Evolutionary conservation across 2,329 filamentous ascomycete species (phyloP).

Genomic region (Pleoardoris graminearum): DNA sequence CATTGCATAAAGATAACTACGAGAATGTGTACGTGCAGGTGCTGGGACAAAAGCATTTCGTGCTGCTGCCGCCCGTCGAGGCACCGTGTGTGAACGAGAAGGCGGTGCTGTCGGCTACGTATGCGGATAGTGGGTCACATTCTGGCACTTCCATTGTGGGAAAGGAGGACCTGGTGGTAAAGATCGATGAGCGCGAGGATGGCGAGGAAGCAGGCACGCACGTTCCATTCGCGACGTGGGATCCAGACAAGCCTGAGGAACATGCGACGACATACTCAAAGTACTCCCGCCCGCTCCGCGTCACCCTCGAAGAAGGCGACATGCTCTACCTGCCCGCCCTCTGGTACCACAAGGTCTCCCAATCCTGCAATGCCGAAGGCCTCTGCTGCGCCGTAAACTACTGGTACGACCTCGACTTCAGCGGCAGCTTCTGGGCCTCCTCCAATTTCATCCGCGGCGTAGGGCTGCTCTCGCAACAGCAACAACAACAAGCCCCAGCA

Average conservation of each 20-base stretch:
- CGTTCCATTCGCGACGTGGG: constrained; percentile 74
- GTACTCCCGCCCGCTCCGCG: constrained; percentile 63
- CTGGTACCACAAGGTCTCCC: constrained; percentile 82
- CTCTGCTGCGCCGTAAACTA: constrained; percentile 82
- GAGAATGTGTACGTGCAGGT: constrained; percentile 84
- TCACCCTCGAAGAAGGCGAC: constrained; percentile 72
- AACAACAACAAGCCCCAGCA: neutral
- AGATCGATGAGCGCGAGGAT: constrained; percentile 43
- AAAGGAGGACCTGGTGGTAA: constrained; percentile 31
- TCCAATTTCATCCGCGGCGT: constrained; percentile 54
- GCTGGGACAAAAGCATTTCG: constrained; percentile 72
- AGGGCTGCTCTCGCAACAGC: constrained; percentile 24
- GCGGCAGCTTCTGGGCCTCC: constrained; percentile 67
- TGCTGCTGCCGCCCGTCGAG: constrained; percentile 71
- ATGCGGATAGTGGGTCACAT: constrained; percentile 41
- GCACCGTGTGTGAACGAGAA: constrained; percentile 70
- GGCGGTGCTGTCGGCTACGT: constrained; percentile 61
- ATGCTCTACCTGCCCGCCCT: constrained; percentile 81
- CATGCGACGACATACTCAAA: constrained; percentile 61
- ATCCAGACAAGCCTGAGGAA: constrained; percentile 62
- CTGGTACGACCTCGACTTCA: constrained; percentile 84
- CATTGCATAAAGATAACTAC: constrained; percentile 80
- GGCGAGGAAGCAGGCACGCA: constrained; percentile 16
- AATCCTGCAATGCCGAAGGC: constrained; percentile 68
- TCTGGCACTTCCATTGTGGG: neutral